A percentile compares a stretch with the other conserved stretches of the same genome.
These are phyloP conservation scores for Dinochytrium kinnereticum DNA, from an alignment of 371 early-diverging fungal species.

Conservation along the genomic window DNA sequence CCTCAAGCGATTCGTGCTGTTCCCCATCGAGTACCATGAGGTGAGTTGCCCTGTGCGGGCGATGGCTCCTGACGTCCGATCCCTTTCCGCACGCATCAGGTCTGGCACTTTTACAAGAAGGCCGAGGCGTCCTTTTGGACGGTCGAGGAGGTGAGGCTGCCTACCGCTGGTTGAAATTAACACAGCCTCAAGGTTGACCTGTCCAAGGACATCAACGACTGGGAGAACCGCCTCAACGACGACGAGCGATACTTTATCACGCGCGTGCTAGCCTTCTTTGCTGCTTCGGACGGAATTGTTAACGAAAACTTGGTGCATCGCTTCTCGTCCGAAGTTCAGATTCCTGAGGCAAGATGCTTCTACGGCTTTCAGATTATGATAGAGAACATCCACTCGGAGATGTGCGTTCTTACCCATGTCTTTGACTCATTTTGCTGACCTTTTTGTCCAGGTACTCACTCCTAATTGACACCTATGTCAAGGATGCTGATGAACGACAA, in stretches of 20 bases:
- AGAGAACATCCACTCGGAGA: conserved; percentile 99
- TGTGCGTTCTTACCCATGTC: conserved; percentile 45
- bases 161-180: not conserved
- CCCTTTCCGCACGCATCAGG: conserved; percentile 49
- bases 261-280: conserved; percentile 99
- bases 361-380: conserved; percentile 99
- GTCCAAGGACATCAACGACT: conserved; percentile 92
- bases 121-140: conserved; percentile 99
- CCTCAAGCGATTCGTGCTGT: conserved; percentile 89
- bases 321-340: conserved; percentile 97
- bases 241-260: conserved; percentile 98
- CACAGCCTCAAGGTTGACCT: conserved; percentile 76
- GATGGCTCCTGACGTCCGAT: not conserved
- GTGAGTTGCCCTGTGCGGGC: conserved; percentile 46
- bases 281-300: conserved; percentile 99
- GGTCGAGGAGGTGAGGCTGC: conserved; percentile 79
- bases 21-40: conserved; percentile 96
- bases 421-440: not conserved
- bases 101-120: conserved; percentile 99
- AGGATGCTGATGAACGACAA: conserved; percentile 85
- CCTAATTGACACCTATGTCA: conserved; percentile 98
- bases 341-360: conserved; percentile 98
- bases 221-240: conserved; percentile 89
- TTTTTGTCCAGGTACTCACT: conserved; percentile 74
- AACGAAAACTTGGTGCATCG: conserved; percentile 98